Conservation (phyloP, 306 rosid species). For the Citrullus colocynthis region DNA sequence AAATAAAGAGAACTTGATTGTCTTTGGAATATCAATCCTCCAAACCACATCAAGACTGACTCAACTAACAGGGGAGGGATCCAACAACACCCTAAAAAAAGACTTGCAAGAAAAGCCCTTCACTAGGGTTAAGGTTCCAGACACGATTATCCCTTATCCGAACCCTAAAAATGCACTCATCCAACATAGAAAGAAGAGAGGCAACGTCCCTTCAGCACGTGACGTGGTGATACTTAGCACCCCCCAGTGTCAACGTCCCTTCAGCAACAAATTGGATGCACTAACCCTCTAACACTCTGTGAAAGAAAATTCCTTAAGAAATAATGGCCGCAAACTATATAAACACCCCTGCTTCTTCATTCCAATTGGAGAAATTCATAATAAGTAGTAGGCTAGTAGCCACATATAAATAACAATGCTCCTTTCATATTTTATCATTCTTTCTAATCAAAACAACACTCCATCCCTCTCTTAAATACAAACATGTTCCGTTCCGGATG, state of each 20-base stretch:
- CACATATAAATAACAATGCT: not conserved
- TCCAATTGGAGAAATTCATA: not conserved
- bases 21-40: too few relatives aligned
- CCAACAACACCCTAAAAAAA: too few relatives aligned
- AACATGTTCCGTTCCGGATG: not conserved
- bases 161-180: too few relatives aligned
- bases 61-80: too few relatives aligned
- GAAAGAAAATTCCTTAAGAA: not conserved
- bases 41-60: too few relatives aligned
- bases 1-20: too few relatives aligned
- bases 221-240: not conserved
- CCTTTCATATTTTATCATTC: not conserved
- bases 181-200: too few relatives aligned
- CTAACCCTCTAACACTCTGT: not conserved
- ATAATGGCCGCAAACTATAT: not conserved
- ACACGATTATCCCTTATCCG: too few relatives aligned
- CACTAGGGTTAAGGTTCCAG: too few relatives aligned
- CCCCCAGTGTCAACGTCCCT: not conserved
- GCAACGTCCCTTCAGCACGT: not conserved
- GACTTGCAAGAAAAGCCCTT: too few relatives aligned
- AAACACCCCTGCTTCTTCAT: not conserved
- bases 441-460: not conserved
- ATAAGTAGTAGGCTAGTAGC: not conserved
- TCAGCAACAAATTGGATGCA: conserved; percentile 3
- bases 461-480: not conserved